phyloP scores from a whole-genome alignment of 2,329 filamentous ascomycete genomes.

The Tolypocladium pustulatum region DNA sequence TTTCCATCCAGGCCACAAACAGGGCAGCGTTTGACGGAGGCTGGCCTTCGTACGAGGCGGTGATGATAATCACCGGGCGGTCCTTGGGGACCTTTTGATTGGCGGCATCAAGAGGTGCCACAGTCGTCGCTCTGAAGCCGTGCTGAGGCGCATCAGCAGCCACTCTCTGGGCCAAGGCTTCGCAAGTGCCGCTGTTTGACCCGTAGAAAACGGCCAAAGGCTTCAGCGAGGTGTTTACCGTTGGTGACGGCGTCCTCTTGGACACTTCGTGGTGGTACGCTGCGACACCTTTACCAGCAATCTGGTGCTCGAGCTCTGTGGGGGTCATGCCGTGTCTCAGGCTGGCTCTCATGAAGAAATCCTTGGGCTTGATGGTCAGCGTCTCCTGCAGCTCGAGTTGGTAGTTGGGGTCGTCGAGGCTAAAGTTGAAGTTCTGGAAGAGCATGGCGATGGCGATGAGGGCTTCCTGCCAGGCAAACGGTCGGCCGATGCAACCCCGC shows the following conservation, averaged over 20 bases:
- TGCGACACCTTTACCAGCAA: conserved; percentile 22
- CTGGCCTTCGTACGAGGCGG: conserved; percentile 64
- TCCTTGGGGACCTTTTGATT: conserved; percentile 48
- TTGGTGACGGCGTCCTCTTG: neutral
- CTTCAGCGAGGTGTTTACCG: conserved; percentile 14
- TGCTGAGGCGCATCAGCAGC: conserved; percentile 46
- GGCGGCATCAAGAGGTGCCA: conserved; percentile 51
- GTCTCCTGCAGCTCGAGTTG: conserved; percentile 43
- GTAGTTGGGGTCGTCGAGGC: conserved; percentile 50
- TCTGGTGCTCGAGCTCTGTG: conserved; percentile 33
- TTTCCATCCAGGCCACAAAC: conserved; percentile 58
- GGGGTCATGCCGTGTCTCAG: conserved; percentile 38
- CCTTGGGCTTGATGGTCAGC: conserved; percentile 52
- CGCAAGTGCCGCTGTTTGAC: conserved; percentile 66
- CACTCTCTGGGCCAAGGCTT: conserved; percentile 54
- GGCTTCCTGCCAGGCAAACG: conserved; percentile 67
- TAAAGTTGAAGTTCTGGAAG: conserved; percentile 62
- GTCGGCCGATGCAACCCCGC: conserved; percentile 60
- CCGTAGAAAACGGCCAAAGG: conserved; percentile 61
- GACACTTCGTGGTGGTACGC: conserved; percentile 1
- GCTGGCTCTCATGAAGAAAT: conserved; percentile 50
- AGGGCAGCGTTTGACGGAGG: conserved; percentile 61
- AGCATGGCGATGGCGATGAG: conserved; percentile 51
- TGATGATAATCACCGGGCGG: conserved; percentile 55
- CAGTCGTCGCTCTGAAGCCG: conserved; percentile 44